Evolutionary conservation across 164 flowering plant genomes (phyloP).

Genomic region (Chimonanthus praecox): DNA sequence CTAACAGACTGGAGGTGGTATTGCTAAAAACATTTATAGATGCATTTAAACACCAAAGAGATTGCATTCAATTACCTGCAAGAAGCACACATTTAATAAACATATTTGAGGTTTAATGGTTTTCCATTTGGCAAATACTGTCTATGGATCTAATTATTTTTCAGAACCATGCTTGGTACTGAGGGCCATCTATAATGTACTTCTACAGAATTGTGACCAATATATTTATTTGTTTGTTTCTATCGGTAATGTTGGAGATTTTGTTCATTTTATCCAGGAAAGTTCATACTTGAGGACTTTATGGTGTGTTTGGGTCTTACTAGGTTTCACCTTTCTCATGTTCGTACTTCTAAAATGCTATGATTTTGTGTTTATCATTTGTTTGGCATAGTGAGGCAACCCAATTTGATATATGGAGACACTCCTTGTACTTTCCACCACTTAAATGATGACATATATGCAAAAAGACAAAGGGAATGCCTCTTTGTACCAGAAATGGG

Average conservation of each 20-base stretch:
- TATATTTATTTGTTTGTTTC: too few species aligned
- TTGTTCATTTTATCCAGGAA: background rate
- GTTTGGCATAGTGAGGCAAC: too few species aligned
- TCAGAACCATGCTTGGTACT: background rate
- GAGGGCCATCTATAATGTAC: background rate
- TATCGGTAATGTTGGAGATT: background rate
- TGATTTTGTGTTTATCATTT: too few species aligned
- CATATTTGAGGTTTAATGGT: background rate
- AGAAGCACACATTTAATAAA: background rate
- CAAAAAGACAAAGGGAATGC: too few species aligned
- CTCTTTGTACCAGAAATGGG: too few species aligned
- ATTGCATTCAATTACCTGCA: background rate
- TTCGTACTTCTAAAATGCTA: too few species aligned
- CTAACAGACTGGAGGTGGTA: conserved; percentile 56
- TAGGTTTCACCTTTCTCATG: background rate
- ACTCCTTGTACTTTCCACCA: too few species aligned
- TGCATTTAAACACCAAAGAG: background rate
- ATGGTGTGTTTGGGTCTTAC: background rate
- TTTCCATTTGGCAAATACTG: too few species aligned
- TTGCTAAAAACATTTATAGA: background rate
- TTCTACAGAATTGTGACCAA: background rate
- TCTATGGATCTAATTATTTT: background rate
- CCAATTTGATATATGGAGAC: too few species aligned
- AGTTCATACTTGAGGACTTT: background rate
- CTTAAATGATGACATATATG: too few species aligned